Evolutionary conservation across 495 filamentous ascomycete species (phyloP).

Genomic region (Neurospora sp.): DNA sequence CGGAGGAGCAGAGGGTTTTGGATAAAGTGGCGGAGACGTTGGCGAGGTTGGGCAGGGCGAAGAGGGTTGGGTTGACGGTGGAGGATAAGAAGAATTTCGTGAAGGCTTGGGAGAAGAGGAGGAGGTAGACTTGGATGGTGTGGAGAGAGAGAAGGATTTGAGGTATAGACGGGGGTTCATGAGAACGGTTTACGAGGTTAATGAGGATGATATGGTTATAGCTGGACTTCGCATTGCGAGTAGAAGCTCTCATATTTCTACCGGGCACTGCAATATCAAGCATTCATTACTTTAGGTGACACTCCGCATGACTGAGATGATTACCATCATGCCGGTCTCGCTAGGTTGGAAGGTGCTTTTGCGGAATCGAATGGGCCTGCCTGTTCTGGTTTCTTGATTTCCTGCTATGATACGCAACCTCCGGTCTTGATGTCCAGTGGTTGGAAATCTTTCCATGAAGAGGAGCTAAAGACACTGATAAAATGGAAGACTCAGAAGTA

Average conservation of each 20-base stretch:
- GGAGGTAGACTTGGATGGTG: conserved; percentile 14
- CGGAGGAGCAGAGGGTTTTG: conserved; percentile 51
- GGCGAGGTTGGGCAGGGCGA: conserved; percentile 83
- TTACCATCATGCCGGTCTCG: no score
- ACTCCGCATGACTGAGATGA: no score
- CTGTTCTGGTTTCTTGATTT: no score
- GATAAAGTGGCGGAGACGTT: conserved; percentile 75
- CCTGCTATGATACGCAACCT: no score
- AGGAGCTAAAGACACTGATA: no score
- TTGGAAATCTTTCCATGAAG: no score
- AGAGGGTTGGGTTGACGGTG: conserved; percentile 75
- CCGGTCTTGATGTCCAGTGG: no score
- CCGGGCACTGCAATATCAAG: neutral
- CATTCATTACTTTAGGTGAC: neutral
- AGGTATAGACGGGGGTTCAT: neutral
- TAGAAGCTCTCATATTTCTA: neutral
- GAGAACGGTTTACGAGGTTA: neutral
- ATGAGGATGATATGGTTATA: neutral
- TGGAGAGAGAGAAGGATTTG: neutral
- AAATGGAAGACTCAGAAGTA: no score
- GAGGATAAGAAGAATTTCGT: conserved; percentile 78
- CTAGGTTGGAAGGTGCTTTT: no score
- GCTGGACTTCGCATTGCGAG: neutral
- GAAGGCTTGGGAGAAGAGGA: conserved; percentile 38
- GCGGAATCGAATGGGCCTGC: no score